Conservation (phyloP, 305 asterid genomes). For the Rubia peregrina region DNA sequence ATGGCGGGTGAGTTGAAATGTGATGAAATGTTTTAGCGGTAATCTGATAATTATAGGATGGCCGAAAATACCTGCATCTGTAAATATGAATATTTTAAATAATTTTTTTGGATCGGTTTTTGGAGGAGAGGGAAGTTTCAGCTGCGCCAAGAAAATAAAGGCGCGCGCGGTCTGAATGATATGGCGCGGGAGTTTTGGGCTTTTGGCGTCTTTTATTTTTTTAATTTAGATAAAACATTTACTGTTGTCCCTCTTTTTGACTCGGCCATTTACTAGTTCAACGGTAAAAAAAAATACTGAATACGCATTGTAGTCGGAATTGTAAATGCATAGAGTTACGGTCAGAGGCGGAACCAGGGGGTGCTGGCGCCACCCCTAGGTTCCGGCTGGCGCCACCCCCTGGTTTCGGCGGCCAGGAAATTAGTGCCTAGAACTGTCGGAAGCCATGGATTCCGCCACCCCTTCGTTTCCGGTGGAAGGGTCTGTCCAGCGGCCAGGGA, state of each 20-base stretch:
- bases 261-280: background rate
- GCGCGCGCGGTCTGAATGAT: background rate
- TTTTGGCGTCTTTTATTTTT: background rate
- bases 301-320: background rate
- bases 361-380: too few species aligned
- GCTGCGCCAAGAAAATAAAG: background rate
- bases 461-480: too few species aligned
- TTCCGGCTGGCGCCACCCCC: too few species aligned
- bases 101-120: background rate
- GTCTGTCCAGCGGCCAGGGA: too few species aligned
- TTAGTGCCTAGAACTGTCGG: too few species aligned
- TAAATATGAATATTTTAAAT: background rate
- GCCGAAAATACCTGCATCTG: background rate
- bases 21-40: background rate
- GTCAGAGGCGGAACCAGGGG: too few species aligned
- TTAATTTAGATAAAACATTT: background rate
- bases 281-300: background rate
- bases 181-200: slow-evolving; percentile 2
- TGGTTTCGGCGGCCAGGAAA: too few species aligned
- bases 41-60: background rate
- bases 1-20: background rate
- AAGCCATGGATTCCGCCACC: too few species aligned
- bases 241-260: background rate
- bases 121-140: background rate
- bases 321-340: too few species aligned